Percentiles rank a stretch among this genome's conserved stretches.
These are phyloP conservation scores for Metarhizium brunneum DNA, from an alignment of 2,329 filamentous ascomycete species.

Conservation along the genomic window DNA sequence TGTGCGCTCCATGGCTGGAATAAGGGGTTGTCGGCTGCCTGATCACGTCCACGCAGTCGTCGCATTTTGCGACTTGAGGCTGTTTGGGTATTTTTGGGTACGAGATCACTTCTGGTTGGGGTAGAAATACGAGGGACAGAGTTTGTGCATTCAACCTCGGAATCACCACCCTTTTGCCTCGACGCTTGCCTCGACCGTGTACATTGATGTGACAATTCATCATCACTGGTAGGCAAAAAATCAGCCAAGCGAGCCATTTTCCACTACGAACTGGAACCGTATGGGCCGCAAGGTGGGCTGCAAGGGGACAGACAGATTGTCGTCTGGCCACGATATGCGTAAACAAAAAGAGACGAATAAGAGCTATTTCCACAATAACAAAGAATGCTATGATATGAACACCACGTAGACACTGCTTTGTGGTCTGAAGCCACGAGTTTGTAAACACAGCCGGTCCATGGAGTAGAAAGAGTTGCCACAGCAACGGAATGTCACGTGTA, in stretches of 20 bases:
- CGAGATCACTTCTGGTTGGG: constrained; percentile 11
- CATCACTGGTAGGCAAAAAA: constrained; percentile 24
- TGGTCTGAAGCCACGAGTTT: background rate
- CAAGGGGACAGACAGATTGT: background rate
- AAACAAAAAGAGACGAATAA: background rate
- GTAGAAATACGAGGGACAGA: background rate
- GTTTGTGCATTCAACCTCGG: constrained; percentile 5
- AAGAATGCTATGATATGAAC: background rate
- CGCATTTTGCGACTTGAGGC: constrained; percentile 20
- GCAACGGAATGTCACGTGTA: background rate
- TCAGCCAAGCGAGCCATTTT: constrained; percentile 21
- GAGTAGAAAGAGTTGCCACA: background rate
- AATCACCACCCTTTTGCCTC: constrained; percentile 10
- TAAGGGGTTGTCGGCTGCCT: constrained; percentile 18
- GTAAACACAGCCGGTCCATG: background rate
- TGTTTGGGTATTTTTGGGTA: constrained; percentile 15
- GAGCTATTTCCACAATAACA: background rate
- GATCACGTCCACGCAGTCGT: constrained; percentile 15
- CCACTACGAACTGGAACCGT: background rate
- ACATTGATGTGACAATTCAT: constrained; percentile 32
- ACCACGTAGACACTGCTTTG: background rate
- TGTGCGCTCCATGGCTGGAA: constrained; percentile 22
- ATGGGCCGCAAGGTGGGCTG: background rate
- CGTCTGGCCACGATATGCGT: background rate
- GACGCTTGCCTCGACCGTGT: constrained; percentile 19